phyloP scores from a whole-genome alignment of 169 alveolate genomes.

The Eimeria praecox region DNA sequence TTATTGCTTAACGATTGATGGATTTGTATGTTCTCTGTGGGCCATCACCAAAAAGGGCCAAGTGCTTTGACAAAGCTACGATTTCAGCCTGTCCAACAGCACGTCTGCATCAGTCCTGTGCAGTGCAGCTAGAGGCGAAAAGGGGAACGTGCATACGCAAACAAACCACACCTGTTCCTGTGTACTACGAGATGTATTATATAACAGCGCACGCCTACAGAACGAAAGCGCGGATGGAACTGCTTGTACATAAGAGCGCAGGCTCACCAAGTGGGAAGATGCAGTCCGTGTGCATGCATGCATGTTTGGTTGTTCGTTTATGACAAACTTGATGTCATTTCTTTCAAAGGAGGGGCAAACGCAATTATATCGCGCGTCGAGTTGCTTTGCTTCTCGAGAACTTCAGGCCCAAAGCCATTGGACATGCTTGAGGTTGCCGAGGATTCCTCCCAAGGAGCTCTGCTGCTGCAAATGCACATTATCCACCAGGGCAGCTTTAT shows the following conservation, averaged over 20 bases:
- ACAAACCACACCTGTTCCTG: not conserved
- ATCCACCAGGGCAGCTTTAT: constrained; percentile 81
- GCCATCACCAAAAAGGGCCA: not conserved
- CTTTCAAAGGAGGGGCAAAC: constrained; percentile 55
- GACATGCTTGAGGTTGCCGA: constrained; percentile 39
- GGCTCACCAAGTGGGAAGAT: no score
- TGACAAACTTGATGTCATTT: constrained; percentile 41
- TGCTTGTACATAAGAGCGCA: not conserved
- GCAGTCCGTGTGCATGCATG: not conserved
- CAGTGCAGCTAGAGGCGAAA: constrained; percentile 4
- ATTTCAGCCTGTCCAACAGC: not conserved
- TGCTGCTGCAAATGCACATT: constrained; percentile 81
- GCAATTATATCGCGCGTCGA: constrained; percentile 67
- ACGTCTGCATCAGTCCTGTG: not conserved
- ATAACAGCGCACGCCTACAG: not conserved
- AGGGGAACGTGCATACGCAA: not conserved
- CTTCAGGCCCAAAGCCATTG: constrained; percentile 24
- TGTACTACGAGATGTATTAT: not conserved
- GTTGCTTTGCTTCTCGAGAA: constrained; percentile 31
- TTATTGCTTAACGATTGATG: no score
- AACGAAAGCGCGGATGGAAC: not conserved
- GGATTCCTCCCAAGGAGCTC: constrained; percentile 77
- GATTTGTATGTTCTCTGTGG: not conserved
- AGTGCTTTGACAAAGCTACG: not conserved
- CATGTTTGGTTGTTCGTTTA: not conserved